These are phyloP conservation scores for Ophiosphaerella narmari DNA, from an alignment of 2,329 filamentous ascomycete species.

Conservation along the genomic window DNA sequence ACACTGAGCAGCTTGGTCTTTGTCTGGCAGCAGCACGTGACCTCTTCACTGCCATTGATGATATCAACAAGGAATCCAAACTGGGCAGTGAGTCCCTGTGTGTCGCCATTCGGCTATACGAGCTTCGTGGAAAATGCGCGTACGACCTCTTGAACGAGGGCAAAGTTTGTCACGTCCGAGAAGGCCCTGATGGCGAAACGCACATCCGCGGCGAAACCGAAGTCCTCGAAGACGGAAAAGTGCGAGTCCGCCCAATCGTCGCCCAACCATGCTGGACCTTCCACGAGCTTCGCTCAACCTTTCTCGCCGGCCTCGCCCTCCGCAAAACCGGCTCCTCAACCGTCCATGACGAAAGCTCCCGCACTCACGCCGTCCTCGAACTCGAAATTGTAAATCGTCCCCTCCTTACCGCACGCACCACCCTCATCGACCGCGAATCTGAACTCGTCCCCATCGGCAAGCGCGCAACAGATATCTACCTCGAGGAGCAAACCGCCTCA, in stretches of 20 bases:
- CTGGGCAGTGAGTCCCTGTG: conserved; percentile 23
- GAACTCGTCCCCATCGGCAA: conserved; percentile 54
- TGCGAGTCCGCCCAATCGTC: conserved; percentile 49
- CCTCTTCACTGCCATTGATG: conserved; percentile 32
- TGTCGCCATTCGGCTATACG: conserved; percentile 49
- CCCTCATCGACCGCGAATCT: conserved; percentile 49
- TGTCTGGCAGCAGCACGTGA: conserved; percentile 44
- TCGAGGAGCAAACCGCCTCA: conserved; percentile 45
- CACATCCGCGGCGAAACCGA: conserved; percentile 53
- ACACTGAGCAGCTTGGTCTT: conserved; percentile 42
- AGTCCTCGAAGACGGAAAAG: conserved; percentile 46
- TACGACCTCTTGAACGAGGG: conserved; percentile 50
- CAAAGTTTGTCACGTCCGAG: conserved; percentile 48
- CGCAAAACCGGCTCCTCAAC: conserved; percentile 47
- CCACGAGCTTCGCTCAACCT: conserved; percentile 33
- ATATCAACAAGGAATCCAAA: conserved; percentile 4
- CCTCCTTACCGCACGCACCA: conserved; percentile 45
- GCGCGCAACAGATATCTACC: conserved; percentile 46
- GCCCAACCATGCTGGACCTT: conserved; percentile 44
- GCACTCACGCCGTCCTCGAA: conserved; percentile 52
- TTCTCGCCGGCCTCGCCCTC: conserved; percentile 36
- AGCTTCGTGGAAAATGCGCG: conserved; percentile 49
- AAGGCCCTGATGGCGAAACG: conserved; percentile 47
- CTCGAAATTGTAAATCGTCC: conserved; percentile 48
- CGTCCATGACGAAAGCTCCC: conserved; percentile 52